Evolutionary conservation across 805 yeast genomes (phyloP).

Genomic region (Wickerhamiella qilinensis): DNA sequence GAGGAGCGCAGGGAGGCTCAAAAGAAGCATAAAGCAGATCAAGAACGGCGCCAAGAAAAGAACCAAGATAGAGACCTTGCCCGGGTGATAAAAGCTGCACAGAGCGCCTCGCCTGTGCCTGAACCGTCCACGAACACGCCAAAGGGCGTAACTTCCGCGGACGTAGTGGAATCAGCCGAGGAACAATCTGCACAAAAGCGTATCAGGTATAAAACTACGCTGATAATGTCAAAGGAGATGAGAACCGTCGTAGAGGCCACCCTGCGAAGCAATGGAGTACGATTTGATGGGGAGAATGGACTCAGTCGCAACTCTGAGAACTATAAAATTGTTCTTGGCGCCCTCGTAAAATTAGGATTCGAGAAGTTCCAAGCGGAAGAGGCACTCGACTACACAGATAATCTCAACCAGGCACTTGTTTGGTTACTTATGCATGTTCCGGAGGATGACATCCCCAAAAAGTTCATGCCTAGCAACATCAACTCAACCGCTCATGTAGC

Average conservation of each 20-base stretch:
- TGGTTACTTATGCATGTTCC: conserved; percentile 83
- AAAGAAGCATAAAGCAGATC: conserved; percentile 4
- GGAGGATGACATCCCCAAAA: conserved; percentile 73
- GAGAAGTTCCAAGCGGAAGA: conserved; percentile 54
- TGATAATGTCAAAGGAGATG: conserved; percentile 50
- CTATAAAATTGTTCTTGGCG: conserved; percentile 7
- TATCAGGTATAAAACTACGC: conserved; percentile 22
- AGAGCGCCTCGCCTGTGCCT: conserved; percentile 1
- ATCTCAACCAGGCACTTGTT: conserved; percentile 40
- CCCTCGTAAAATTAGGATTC: conserved; percentile 43
- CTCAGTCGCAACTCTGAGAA: conserved; percentile 1
- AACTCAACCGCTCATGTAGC: conserved; percentile 26
- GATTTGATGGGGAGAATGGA: conserved; percentile 23
- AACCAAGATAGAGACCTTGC: conserved; percentile 1
- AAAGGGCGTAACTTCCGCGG: too few relatives aligned
- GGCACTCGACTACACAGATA: conserved; percentile 38
- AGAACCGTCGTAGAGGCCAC: conserved; percentile 48
- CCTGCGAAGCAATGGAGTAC: conserved; percentile 29
- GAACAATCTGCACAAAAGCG: conserved; percentile 5
- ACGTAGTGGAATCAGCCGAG: not conserved
- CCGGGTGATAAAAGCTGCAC: conserved; percentile 1
- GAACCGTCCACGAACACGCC: not conserved
- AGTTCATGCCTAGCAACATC: conserved; percentile 20
- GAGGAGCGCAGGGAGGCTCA: conserved; percentile 33
- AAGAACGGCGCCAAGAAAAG: conserved; percentile 1